Base-by-base conservation (phyloP, 805 yeast genomes). In the Candida xyloterini region DNA sequence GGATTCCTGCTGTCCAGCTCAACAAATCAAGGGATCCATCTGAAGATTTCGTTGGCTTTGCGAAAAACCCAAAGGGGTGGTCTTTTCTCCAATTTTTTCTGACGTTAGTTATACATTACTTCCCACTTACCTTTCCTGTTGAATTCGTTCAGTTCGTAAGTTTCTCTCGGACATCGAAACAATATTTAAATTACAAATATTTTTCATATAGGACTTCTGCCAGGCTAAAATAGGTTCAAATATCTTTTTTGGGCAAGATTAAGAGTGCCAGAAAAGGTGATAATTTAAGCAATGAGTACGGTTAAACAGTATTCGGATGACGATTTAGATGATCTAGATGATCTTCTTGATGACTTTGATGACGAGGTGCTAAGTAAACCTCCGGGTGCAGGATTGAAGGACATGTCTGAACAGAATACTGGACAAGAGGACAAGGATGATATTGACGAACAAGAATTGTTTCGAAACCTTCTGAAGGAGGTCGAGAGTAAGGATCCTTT, bases 71-170 rank as follows among this genome's bases (percentile, higher is more conserved):
- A 64, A 90, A 93, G 0, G 99, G 99, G 60, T 93, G 99, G 61
- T 89, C 96, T 61, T 88, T 91, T 52, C 99, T 79, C 99, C 99
- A 93, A 62, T 84, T 88, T 65, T 90, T 91, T 63, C 99, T 81
- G 42, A 20, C 2, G 34, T 30, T 38, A 33, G 33, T 15, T 11
- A 15, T 4, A 5, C 2, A 7, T 2, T 13, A 4, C 10, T 6
- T 10, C 18, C 22, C 3, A 65, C 75, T 38, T 60, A 73, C 78
- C 79, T 68, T 62, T 91, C 99, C 63, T 89, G 95, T 57, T 90
- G 97, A 28, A 91, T 75, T 53, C 99, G 78, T 43, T 79, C 87
- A 48, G 81, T 69, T 60, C 95, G 82, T 44, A 88, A 41, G 35
- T 58, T 61, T 46, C 63, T 51, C 32, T 49, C 56, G 10, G 53